These are phyloP conservation scores for Pseudogymnoascus sp. DNA, from an alignment of 2,329 filamentous ascomycete species.

Conservation along the genomic window DNA sequence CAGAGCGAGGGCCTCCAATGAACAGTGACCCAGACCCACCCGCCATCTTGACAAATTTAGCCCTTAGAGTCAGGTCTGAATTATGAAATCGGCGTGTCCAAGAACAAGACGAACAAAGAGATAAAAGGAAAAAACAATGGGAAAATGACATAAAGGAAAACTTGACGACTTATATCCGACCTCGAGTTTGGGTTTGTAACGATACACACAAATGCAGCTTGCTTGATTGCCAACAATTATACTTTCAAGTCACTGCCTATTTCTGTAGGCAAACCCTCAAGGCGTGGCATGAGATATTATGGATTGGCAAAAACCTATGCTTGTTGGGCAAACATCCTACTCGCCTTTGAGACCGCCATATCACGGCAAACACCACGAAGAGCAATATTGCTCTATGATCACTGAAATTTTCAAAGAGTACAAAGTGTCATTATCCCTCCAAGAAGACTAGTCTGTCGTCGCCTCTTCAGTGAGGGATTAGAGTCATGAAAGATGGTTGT, in stretches of 20 bases:
- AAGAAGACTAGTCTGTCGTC: no score
- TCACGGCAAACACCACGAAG: neutral
- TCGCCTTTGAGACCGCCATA: neutral
- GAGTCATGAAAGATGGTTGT: neutral
- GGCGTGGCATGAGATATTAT: neutral
- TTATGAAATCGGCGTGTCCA: neutral
- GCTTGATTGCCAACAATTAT: constrained; percentile 4
- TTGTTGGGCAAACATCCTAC: neutral
- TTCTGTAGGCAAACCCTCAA: neutral
- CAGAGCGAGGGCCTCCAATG: neutral
- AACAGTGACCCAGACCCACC: constrained; percentile 19
- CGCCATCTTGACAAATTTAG: constrained; percentile 24
- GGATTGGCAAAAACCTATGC: neutral
- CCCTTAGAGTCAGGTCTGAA: neutral
- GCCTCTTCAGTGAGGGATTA: no score
- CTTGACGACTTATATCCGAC: neutral
- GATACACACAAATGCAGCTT: constrained; percentile 1
- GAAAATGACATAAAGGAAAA: neutral
- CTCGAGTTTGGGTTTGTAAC: neutral
- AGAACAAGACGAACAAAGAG: neutral
- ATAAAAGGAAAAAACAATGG: neutral
- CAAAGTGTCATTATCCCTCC: no score
- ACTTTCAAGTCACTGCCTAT: neutral
- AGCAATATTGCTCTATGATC: neutral
- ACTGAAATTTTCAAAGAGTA: no score